Evolutionary conservation across 2,329 filamentous ascomycete species (phyloP).

Genomic region (Gaeumannomyces tritici): DNA sequence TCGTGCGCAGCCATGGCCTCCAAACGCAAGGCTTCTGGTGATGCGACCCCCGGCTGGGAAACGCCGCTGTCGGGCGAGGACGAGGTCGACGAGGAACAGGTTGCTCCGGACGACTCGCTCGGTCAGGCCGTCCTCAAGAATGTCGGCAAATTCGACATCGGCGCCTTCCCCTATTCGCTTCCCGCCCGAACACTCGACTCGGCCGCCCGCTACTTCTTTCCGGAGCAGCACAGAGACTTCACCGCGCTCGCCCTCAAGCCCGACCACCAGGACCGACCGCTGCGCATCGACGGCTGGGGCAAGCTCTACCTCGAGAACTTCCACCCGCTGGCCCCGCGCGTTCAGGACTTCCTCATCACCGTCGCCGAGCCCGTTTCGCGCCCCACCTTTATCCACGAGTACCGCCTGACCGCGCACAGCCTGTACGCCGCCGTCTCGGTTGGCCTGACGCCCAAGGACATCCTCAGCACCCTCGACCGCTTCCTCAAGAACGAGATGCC

Average conservation of each 20-base stretch:
- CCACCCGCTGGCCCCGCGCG: constrained; percentile 72
- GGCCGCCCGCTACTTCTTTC: neutral
- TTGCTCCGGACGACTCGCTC: neutral
- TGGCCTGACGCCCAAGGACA: constrained; percentile 74
- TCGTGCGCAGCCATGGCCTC: neutral
- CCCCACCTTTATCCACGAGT: constrained; percentile 85
- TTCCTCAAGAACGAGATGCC: constrained; percentile 83
- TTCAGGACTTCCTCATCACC: constrained; percentile 86
- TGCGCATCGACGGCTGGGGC: constrained; percentile 73
- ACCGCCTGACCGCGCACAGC: constrained; percentile 79
- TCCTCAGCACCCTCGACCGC: constrained; percentile 74
- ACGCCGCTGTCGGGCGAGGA: neutral
- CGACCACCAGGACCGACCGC: constrained; percentile 54
- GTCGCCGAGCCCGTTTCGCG: constrained; percentile 84
- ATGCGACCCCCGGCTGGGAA: neutral
- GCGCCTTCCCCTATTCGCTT: neutral
- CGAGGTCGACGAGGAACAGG: neutral
- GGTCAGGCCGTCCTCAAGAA: neutral
- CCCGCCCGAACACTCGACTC: neutral
- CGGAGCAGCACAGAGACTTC: neutral
- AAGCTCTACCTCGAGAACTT: constrained; percentile 89
- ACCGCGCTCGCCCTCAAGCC: constrained; percentile 1
- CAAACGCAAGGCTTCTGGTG: neutral
- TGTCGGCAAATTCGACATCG: neutral
- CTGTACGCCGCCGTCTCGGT: constrained; percentile 90